Evolutionary conservation across 257 asterid genomes (phyloP).

Genomic region (Fraxinus cuspidata): DNA sequence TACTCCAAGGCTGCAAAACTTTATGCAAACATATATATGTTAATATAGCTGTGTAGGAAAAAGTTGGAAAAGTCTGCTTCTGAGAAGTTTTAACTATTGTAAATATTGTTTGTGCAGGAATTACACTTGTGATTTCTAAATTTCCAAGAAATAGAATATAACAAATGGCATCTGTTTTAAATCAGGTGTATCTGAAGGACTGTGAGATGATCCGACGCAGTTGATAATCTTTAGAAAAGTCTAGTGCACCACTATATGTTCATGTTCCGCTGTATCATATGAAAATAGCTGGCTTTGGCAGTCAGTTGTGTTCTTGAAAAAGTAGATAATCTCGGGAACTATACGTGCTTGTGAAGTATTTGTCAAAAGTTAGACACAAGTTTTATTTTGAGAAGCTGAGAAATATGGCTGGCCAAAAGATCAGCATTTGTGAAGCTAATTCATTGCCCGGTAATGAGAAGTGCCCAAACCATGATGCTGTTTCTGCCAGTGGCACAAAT

Average conservation of each 20-base stretch:
- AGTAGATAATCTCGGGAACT: neutral
- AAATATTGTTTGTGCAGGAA: slow-evolving; percentile 24
- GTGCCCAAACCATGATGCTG: slow-evolving; percentile 6
- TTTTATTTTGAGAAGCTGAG: neutral
- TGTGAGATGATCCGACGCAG: neutral
- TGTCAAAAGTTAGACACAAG: neutral
- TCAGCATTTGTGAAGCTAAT: slow-evolving; percentile 23
- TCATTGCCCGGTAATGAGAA: slow-evolving; percentile 21
- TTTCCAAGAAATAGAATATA: slow-evolving; percentile 6
- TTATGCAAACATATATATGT: neutral
- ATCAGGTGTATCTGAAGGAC: slow-evolving; percentile 10
- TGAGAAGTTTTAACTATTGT: neutral
- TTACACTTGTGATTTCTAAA: slow-evolving; percentile 13
- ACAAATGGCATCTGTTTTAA: neutral
- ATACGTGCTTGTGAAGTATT: neutral
- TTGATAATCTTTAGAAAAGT: slow-evolving; percentile 8
- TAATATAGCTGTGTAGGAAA: neutral
- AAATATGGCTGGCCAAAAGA: slow-evolving; percentile 30
- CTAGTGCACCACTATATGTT: neutral
- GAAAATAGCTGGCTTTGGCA: neutral
- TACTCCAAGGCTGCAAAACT: neutral
- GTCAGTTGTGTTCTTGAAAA: neutral
- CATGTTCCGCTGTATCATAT: neutral
- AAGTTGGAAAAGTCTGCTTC: neutral
- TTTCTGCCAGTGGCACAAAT: neutral